Conservation (phyloP, 164 flowering plant species). For the Malania oleifera region DNA sequence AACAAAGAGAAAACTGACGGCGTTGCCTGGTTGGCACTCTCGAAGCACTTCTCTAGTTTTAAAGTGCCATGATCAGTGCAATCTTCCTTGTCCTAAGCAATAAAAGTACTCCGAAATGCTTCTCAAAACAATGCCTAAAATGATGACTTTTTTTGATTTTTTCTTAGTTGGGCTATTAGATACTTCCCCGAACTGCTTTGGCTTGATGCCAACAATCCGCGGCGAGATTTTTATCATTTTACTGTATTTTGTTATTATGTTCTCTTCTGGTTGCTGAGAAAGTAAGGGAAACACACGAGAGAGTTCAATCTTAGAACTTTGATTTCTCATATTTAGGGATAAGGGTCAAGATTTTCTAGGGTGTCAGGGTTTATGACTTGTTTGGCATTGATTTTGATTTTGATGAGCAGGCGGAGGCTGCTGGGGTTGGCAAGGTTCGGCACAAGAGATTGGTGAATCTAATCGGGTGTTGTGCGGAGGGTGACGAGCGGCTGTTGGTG, state of each 20-base stretch:
- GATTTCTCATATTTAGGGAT: not conserved
- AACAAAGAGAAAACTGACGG: not conserved
- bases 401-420: conserved; percentile 54
- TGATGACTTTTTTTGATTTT: no score
- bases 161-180: no score
- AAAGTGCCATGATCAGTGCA: no score
- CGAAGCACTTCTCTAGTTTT: no score
- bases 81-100: no score
- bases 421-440: conserved; percentile 70
- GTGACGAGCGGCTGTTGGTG: conserved; percentile 79
- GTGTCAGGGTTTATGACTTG: not conserved
- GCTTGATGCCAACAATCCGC: no score
- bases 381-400: not conserved
- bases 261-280: conserved; percentile 1
- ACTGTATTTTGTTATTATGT: not conserved
- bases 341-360: no score
- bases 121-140: no score
- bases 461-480: conserved; percentile 83
- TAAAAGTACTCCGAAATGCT: no score
- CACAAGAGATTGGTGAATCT: conserved; percentile 73
- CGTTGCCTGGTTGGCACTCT: no score
- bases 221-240: no score
- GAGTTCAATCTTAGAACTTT: not conserved
- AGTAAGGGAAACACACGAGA: not conserved
- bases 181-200: no score